Evolutionary conservation across 176 grass and related monocot genomes (phyloP), one percentile per base, ranked within the genome.

Genomic region (Eragrostis curvula): DNA sequence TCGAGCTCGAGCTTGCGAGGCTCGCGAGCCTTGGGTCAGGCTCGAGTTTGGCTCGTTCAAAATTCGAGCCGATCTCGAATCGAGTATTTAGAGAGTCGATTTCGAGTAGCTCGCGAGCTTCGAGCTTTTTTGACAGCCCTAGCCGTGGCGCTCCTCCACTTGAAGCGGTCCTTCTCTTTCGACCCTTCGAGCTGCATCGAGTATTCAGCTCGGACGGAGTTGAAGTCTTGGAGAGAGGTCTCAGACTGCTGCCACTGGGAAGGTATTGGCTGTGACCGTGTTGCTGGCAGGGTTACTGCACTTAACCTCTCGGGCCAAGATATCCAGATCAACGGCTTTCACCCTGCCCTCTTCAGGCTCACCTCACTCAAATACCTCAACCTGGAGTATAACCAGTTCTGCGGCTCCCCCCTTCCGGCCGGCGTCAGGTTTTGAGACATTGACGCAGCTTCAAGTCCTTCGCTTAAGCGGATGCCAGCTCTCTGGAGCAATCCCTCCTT

Each of bases 231-330:
- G 74, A 47, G 0, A 8, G 57, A 0, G 1, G 53, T 12, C 73
- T 60, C 32, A 11, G 73, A 76, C 36, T 76, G 73, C 73, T 76
- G 73, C 73, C 5, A 6, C 39, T 60, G 73, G 73, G 53, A 76
- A 1, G 70, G 52, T 10, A 39, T 75, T 14, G 0, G 18, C 52
- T 76, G 73, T 4, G 73, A 76, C 13, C 9, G 5, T 5, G 53
- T 27, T 3, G 1, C 57, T 23, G 74, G 40, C 32, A 27, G 40
- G 13, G 23, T 77, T 8, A 44, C 53, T 0, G 36, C 21, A 0
- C 73, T 76, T 4, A 20, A 76, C 73, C 73, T 76, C 3, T 0
- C 29, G 24, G 14, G 18, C 7, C 47, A 48, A 11, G 5, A 6
- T 21, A 21, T 59, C 5, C 1, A 41, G 3, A 75, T 21, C 73